Conservation (phyloP, 345 rosid species). For the Abelmoschus esculentus region DNA sequence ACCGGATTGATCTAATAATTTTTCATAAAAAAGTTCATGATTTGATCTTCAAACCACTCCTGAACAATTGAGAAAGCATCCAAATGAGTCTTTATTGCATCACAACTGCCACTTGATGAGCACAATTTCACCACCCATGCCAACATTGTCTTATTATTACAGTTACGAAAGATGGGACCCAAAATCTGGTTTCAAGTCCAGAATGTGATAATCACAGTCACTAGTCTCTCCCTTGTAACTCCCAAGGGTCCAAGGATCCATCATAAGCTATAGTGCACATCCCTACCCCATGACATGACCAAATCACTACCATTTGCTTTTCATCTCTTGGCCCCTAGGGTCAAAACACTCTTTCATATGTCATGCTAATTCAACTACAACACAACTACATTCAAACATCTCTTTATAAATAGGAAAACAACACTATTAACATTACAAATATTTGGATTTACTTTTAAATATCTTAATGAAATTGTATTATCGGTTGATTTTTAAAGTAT, state of each 20-base stretch:
- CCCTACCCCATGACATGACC: background rate
- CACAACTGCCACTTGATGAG: background rate
- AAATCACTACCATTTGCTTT: background rate
- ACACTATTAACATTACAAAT: too few relatives aligned
- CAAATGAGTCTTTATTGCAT: constrained; percentile 10
- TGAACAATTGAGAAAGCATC: background rate
- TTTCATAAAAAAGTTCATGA: constrained; percentile 20
- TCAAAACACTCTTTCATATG: background rate
- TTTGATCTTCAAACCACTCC: background rate
- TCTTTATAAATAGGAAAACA: too few relatives aligned
- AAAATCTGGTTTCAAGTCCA: constrained; percentile 13
- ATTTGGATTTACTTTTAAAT: too few relatives aligned
- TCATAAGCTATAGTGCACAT: constrained; percentile 9
- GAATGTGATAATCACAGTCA: constrained; percentile 21
- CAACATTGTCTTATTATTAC: background rate
- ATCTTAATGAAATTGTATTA: too few relatives aligned
- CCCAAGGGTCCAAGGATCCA: constrained; percentile 11
- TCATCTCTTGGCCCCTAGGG: constrained; percentile 1
- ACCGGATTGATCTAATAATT: too few relatives aligned
- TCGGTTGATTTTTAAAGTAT: too few relatives aligned
- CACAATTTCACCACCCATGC: background rate
- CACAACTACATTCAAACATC: too few relatives aligned
- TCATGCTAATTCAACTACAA: background rate
- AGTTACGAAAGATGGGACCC: constrained; percentile 8
- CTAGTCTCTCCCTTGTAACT: background rate